A percentile compares a stretch with the other conserved stretches of the same genome.
Conservation (phyloP, 2,329 filamentous ascomycete species). For the Zalaria obscura region DNA sequence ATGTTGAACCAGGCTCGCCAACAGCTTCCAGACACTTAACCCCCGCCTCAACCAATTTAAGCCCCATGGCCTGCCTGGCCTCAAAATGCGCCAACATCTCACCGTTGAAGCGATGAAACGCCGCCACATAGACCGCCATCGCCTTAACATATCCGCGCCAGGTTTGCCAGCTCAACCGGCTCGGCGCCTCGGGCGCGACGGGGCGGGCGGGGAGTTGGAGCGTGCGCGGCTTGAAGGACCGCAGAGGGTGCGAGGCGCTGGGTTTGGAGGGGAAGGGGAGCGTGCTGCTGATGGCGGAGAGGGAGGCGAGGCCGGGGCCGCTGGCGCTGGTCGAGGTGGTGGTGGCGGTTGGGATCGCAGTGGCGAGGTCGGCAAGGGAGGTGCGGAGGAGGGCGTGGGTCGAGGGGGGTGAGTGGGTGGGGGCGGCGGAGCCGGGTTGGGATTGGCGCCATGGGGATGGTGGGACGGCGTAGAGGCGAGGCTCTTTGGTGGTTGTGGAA, state of each 20-base stretch:
- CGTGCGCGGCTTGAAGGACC: conserved; percentile 25
- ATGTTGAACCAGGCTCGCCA: conserved; percentile 26
- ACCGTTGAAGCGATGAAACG: conserved; percentile 42
- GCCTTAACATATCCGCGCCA: conserved; percentile 38
- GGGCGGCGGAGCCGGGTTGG: conserved; percentile 1
- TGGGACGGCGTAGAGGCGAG: conserved; percentile 18
- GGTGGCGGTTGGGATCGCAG: conserved; percentile 31
- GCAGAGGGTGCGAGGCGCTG: conserved; percentile 27
- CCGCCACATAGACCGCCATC: conserved; percentile 41
- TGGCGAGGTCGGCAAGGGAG: conserved; percentile 4
- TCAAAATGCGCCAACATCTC: conserved; percentile 42
- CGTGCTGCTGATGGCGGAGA: conserved; percentile 38
- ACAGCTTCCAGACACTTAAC: conserved; percentile 36
- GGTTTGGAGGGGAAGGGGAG: conserved; percentile 46
- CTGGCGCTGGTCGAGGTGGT: conserved; percentile 34
- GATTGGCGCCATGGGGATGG: conserved; percentile 17
- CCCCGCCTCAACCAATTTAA: conserved; percentile 17
- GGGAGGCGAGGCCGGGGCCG: conserved; percentile 34
- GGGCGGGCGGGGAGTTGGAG: conserved; percentile 41
- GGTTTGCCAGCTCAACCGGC: conserved; percentile 29
- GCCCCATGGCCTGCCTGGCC: conserved; percentile 33
- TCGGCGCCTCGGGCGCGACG: conserved; percentile 21
- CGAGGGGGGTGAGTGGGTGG: neutral
- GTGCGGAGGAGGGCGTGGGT: conserved; percentile 3
- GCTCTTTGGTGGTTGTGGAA: conserved; percentile 9